A percentile compares a stretch with the other conserved stretches of the same genome.
These are phyloP conservation scores for Puya raimondii DNA, from an alignment of 176 grass and related monocot species.

Conservation along the genomic window DNA sequence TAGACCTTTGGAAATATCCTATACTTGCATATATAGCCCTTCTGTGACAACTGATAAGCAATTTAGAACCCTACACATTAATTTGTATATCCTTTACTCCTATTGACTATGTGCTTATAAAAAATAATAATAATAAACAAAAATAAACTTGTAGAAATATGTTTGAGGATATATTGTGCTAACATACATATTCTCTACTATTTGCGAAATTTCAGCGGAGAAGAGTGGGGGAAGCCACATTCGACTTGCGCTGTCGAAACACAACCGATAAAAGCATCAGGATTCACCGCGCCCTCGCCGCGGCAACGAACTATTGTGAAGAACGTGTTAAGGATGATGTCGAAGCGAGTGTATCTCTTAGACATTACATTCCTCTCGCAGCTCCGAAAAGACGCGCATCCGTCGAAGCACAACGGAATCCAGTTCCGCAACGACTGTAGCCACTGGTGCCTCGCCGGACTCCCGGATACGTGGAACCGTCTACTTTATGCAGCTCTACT, in stretches of 20 bases:
- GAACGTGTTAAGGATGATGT: constrained; percentile 29
- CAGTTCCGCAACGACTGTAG: constrained; percentile 50
- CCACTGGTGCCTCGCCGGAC: constrained; percentile 72
- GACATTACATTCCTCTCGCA: constrained; percentile 67
- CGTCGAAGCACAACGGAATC: constrained; percentile 53
- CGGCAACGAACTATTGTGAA: constrained; percentile 40
- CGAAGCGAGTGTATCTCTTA: constrained; percentile 42
- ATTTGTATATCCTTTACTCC: too few species aligned
- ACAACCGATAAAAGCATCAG: constrained; percentile 21
- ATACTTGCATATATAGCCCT: too few species aligned
- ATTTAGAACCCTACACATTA: too few species aligned
- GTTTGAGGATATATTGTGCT: background rate
- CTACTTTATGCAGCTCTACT: constrained; percentile 31
- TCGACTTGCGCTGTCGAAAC: constrained; percentile 38
- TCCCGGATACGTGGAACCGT: constrained; percentile 65
- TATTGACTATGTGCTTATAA: too few species aligned
- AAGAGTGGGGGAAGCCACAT: background rate
- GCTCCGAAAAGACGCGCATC: constrained; percentile 82
- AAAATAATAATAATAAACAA: too few species aligned
- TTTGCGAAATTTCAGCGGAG: background rate
- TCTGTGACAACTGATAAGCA: too few species aligned
- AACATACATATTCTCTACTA: background rate
- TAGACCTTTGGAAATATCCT: too few species aligned
- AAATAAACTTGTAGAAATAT: background rate
- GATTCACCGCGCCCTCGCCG: constrained; percentile 6